Conservation (phyloP, 345 rosid genomes). For the Euphorbia pulcherrima region DNA sequence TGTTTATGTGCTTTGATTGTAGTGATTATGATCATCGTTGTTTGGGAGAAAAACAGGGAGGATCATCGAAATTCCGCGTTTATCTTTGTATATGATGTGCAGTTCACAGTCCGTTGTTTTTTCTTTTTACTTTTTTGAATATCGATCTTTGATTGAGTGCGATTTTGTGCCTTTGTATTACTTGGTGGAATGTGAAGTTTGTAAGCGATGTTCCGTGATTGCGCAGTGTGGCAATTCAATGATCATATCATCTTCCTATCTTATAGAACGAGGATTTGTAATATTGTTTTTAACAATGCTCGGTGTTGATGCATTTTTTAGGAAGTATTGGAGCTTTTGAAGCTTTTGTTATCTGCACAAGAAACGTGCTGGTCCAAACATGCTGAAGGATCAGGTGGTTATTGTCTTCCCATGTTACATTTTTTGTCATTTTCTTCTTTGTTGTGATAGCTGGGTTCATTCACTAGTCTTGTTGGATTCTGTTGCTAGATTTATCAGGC, state of each 20-base stretch:
- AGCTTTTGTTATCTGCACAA: slow-evolving; percentile 11
- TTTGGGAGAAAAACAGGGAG: not conserved
- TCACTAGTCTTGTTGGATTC: slow-evolving; percentile 13
- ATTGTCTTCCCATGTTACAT: not conserved
- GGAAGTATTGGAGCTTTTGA: slow-evolving; percentile 23
- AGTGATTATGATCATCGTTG: not conserved
- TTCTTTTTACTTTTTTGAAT: not conserved
- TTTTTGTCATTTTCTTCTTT: not conserved
- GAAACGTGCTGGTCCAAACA: slow-evolving; percentile 18
- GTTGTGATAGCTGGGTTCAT: not conserved
- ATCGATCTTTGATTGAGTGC: not conserved
- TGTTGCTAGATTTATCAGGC: slow-evolving; percentile 16
- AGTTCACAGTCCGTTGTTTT: not conserved
- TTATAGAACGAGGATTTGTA: not conserved
- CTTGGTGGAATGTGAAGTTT: not conserved
- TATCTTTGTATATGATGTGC: not conserved
- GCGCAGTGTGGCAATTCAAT: not conserved
- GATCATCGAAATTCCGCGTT: not conserved
- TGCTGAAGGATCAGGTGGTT: slow-evolving; percentile 34
- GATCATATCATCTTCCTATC: not conserved
- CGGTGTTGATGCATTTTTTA: slow-evolving; percentile 16
- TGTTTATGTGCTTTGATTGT: not conserved
- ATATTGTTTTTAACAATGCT: not conserved
- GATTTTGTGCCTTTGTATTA: slow-evolving; percentile 1
- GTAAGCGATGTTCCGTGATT: not conserved